These are phyloP conservation scores for Uronychia setigera DNA, from an alignment of 73 alveolate genomes.

Conservation along the genomic window DNA sequence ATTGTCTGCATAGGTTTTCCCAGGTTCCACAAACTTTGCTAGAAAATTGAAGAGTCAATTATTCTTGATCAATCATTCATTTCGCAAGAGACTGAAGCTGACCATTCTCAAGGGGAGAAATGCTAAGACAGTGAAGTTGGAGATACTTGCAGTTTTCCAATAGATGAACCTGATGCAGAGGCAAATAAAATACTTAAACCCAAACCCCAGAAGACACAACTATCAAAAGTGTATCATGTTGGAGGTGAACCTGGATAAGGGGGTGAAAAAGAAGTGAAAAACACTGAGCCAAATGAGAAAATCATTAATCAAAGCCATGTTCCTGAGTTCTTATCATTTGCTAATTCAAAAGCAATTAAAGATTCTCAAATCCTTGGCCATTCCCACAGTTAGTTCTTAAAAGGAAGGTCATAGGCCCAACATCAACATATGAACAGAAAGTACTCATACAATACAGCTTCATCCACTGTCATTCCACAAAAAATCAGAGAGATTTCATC, in stretches of 20 bases:
- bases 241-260: neutral
- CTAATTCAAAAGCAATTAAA: neutral
- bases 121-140: neutral
- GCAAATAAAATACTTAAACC: neutral
- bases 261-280: neutral
- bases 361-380: neutral
- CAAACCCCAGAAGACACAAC: neutral
- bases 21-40: neutral
- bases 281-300: neutral
- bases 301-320: neutral
- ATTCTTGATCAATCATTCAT: neutral
- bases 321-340: neutral
- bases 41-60: neutral
- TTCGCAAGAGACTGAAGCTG: neutral
- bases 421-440: too few species aligned
- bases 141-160: neutral
- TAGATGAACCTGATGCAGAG: neutral
- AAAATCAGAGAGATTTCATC: neutral
- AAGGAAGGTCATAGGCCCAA: neutral
- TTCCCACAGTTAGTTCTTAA: neutral
- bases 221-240: too few species aligned
- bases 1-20: neutral
- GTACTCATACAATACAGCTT: neutral
- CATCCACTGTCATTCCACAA: neutral
- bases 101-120: neutral